Conservation (phyloP, 2,329 filamentous ascomycete species). For the Aspergillus pseudotamarii region DNA sequence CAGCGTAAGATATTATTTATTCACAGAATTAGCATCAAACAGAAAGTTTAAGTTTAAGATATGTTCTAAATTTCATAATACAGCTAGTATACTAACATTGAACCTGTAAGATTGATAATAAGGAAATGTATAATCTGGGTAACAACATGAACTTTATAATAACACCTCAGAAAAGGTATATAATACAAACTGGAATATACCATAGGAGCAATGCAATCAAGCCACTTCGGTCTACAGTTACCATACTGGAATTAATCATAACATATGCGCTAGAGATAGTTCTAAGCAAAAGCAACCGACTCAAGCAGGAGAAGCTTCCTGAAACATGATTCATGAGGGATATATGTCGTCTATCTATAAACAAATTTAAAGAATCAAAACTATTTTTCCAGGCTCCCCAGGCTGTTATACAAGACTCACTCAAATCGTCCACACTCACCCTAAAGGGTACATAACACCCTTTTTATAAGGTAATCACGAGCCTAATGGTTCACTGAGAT, state of each 20-base stretch:
- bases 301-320: not conserved
- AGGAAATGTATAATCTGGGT: not conserved
- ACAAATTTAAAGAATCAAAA: conserved; percentile 3
- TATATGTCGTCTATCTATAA: conserved; percentile 13
- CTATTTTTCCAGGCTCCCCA: not conserved
- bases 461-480: not conserved
- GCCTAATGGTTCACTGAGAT: not conserved
- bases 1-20: not conserved
- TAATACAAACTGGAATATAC: not conserved
- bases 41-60: not conserved
- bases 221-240: no score
- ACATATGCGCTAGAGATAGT: not conserved
- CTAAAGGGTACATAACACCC: not conserved
- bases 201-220: not conserved
- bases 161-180: not conserved
- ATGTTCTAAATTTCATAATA: not conserved
- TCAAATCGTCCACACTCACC: not conserved
- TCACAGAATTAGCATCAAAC: not conserved
- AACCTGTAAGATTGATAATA: no score
- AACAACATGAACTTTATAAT: not conserved
- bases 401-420: not conserved
- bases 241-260: not conserved
- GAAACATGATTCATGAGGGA: conserved; percentile 1
- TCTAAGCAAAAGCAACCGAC: not conserved
- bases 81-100: not conserved